Base-by-base conservation (phyloP, 2,329 filamentous ascomycete species). In the Tolypocladium guangdongense region DNA sequence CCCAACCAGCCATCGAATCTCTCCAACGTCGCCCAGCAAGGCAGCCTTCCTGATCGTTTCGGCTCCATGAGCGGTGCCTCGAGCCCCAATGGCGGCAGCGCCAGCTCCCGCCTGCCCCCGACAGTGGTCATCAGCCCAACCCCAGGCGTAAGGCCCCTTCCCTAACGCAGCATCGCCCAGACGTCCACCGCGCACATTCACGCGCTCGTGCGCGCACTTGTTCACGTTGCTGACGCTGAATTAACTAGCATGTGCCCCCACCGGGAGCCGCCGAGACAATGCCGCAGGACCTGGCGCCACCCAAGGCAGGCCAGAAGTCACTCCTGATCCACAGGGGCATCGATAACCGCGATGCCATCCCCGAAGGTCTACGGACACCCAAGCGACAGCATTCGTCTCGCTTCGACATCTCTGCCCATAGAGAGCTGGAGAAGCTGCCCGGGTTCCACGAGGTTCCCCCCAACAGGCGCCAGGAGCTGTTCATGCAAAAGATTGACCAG, bases 401-500 rank as follows among this genome's bases (percentile, higher is more conserved):
- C 57, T 99, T 99, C 69, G 92, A 99, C 69, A 95, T 99, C 59
- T 99, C 93, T 4, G 90, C 95, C 58, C 91, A 97, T 69, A 84
- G 93, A 64, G 93, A 99, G 70, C 78, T 99, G 50, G 93, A 99
- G 71, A 99, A 99, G 74, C 78, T 99, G 27, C 92, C 93, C 1
- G 93, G 93, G 37, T 99, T 99, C 71, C 93, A 99, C 65, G 93
- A 99, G 71, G 93, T 97, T 30, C 88, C 92, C 12, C 93, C 93
- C 18, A 95, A 95, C 68, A 84, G 92, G 58, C 84, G 93, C 57
- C 91, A 96, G 72, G 92, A 97, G 63, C 81, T 99, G 20, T 99
- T 99, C 73, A 96, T 99, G 91, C 91, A 97, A 68, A 99, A 99
- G 78, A 93, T 99, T 62, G 93, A 97, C 65, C 93, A 99, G 70